Evolutionary conservation across 768 basidiomycete species (phyloP).

Genomic region (Butyriboletus loyo): DNA sequence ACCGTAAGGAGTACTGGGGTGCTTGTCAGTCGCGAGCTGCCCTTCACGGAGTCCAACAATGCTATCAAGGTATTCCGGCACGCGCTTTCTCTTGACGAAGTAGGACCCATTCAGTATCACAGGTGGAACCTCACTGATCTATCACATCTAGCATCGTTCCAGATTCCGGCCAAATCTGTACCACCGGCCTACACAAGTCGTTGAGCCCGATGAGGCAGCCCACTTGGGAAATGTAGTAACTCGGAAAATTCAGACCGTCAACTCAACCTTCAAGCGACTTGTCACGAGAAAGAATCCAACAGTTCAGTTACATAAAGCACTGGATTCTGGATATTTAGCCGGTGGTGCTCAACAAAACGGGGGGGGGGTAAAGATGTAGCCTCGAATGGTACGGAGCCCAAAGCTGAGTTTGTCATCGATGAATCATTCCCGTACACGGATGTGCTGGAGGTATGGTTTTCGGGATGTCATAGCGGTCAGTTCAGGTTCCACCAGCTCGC

Average conservation of each 20-base stretch:
- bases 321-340: not conserved
- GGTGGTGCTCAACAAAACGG: not conserved
- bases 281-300: not conserved
- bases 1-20: slow-evolving; percentile 77
- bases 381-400: not conserved
- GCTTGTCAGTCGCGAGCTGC: slow-evolving; percentile 55
- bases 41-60: slow-evolving; percentile 62
- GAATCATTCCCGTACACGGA: slow-evolving; percentile 34
- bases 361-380: not conserved
- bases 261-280: not conserved
- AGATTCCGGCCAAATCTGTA: slow-evolving; percentile 64
- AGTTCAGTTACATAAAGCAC: not conserved
- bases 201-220: slow-evolving; percentile 24
- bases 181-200: slow-evolving; percentile 37
- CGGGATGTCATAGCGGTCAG: slow-evolving; percentile 69
- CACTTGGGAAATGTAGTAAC: not conserved
- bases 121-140: slow-evolving; percentile 7
- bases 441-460: slow-evolving; percentile 79
- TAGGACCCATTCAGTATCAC: slow-evolving; percentile 22
- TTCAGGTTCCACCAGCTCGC: not conserved
- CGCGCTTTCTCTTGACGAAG: slow-evolving; percentile 76
- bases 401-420: not conserved
- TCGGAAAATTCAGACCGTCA: not conserved
- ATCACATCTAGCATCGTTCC: slow-evolving; percentile 50
- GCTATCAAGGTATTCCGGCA: slow-evolving; percentile 73